Conservation (phyloP, 73 alveolate species). For the Urostyla sp. region DNA sequence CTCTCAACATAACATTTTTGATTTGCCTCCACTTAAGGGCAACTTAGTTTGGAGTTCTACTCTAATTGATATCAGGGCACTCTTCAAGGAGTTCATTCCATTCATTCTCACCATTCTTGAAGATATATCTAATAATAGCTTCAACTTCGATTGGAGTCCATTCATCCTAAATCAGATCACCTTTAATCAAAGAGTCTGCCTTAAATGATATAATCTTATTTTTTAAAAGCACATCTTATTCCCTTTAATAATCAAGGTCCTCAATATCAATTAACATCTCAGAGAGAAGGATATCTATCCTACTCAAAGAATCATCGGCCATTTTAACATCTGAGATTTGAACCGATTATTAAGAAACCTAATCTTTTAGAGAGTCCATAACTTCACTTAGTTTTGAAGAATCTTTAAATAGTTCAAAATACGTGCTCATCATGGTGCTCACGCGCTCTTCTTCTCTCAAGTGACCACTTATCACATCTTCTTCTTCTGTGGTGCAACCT, state of each 20-base stretch:
- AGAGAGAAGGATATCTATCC: constrained; percentile 8
- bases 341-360: not conserved
- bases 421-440: constrained; percentile 2
- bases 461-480: not conserved
- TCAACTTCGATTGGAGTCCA: constrained; percentile 57
- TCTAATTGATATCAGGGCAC: constrained; percentile 11
- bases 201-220: not conserved
- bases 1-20: constrained; percentile 50
- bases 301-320: not conserved
- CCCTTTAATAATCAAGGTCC: constrained; percentile 14
- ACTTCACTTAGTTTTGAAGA: not conserved
- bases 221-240: not conserved
- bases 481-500: not conserved
- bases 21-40: constrained; percentile 62
- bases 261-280: constrained; percentile 20
- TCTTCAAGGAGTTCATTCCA: constrained; percentile 59
- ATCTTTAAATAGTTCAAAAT: constrained; percentile 31
- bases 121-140: constrained; percentile 41
- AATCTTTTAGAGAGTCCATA: constrained; percentile 4
- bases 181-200: not conserved
- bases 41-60: constrained; percentile 57
- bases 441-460: not conserved
- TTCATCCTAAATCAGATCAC: not conserved
- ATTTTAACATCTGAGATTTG: not conserved
- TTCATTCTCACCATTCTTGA: constrained; percentile 58